Conservation (phyloP, 2,329 filamentous ascomycete species). For the Phialocephala sp. region DNA sequence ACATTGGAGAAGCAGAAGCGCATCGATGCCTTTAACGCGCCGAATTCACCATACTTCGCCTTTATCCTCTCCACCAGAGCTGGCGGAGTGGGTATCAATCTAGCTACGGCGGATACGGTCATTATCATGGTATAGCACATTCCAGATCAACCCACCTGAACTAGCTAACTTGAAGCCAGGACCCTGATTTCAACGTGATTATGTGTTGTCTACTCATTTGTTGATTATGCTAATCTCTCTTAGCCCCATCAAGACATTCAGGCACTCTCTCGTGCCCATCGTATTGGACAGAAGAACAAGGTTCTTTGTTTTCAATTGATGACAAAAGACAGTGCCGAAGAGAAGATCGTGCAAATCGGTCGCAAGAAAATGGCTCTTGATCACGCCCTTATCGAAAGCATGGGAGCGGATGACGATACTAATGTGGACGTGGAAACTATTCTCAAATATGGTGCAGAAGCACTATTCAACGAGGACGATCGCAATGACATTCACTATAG, state of each 20-base stretch:
- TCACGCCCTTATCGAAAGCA: constrained; percentile 89
- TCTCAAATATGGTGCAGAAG: constrained; percentile 83
- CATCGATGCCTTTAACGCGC: constrained; percentile 92
- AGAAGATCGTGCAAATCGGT: constrained; percentile 95
- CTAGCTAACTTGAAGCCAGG: constrained; percentile 33
- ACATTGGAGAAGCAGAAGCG: constrained; percentile 90
- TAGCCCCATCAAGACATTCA: constrained; percentile 93
- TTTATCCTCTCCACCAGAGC: constrained; percentile 94
- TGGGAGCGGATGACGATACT: constrained; percentile 83
- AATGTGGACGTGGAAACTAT: constrained; percentile 85
- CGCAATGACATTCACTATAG: constrained; percentile 83
- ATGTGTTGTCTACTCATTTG: background rate
- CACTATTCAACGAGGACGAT: constrained; percentile 80
- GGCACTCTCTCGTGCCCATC: constrained; percentile 89
- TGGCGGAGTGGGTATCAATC: constrained; percentile 95
- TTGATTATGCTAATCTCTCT: background rate
- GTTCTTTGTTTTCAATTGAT: constrained; percentile 95
- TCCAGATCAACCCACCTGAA: constrained; percentile 57
- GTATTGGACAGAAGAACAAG: constrained; percentile 95
- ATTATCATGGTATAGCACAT: constrained; percentile 87
- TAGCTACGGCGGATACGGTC: constrained; percentile 95
- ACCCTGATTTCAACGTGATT: constrained; percentile 42
- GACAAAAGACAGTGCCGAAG: constrained; percentile 86
- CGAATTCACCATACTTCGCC: constrained; percentile 81
- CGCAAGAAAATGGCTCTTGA: constrained; percentile 96